Evolutionary conservation across 148 eudicot genomes (phyloP), one percentile per base, ranked within the genome.

Genomic region (Chenopodium suecicum): DNA sequence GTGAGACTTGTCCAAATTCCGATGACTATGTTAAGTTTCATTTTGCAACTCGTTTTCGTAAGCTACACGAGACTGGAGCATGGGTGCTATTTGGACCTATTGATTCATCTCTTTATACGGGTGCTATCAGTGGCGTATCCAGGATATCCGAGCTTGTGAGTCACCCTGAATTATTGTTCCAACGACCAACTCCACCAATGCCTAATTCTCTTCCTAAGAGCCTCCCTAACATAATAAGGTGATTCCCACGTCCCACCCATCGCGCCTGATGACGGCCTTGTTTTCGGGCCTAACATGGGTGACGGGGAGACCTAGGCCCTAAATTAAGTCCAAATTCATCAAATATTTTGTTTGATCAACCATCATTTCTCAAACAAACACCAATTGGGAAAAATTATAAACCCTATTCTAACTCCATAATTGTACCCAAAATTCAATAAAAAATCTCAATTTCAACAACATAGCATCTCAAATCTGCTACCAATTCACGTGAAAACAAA

Each of bases 301-400:
- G 87, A 79, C 3, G 86, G 78, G 27, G 86, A 22, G 84, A 83
- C 68, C 86, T 78, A 60, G 93, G 95, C 54, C 97, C 97, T 88
- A 94, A 89, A 84, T 93, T 94, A 94, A 88, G 87, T 94, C 98
- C 63, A 94, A 92, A 85, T 94, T 91, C 97, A 93, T 92, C 76
- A 85, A 65, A 81, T 82, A 82, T 3, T 87, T 86, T 27, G 76
- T 88, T 77, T 91, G 91, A 78, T 94, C 98, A 67, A 82, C 91
- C 98, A 94, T 94, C 64, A 73, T 68, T 78, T 73, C 72, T 64
- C 25, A 31, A 54, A 32, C 46, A 64, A 70, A 34, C 52, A 68
- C 44, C 47, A 80, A 74, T 74, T 80, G 50, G 32, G 68, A 12
- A 16, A 79, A 74, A 66, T 50, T 70, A 2, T 12, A 11, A 7